Evolutionary conservation across 139 green algal genomes (phyloP), one percentile per base, ranked within the genome.

Genomic region (Zygnema cylindricum): DNA sequence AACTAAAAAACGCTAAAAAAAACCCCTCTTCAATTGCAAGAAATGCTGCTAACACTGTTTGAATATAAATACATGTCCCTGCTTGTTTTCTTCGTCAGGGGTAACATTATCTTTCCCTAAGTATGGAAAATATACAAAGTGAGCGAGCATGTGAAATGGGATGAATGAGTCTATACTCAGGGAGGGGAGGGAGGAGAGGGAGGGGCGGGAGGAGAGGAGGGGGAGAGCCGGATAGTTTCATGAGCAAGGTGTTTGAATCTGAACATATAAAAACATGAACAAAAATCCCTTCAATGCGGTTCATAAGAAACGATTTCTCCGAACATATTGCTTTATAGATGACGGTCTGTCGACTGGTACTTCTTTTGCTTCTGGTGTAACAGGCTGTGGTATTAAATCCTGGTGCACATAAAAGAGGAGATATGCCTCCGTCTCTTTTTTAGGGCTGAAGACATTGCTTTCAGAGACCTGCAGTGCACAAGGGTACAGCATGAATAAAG

Each of bases 351-450:
- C 49, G 16, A 25, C 16, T 16, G 7, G 7, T 16, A 63, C 49
- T 25, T 63, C 49, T 63, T 63, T 7, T 16, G 7, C 16, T 16
- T 63, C 49, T 63, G 49, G 49, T 16, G 49, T 63, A 63, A 25
- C 7, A 63, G 16, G 7, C 7, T 7, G 49, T 7, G 16, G 49
- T 63, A 16, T 16, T 7, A 79, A 40, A 3, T 79, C 71, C 71
- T 79, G 36, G 16, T 79, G 71, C 36, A 79, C 71, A 43, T 79
- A 79, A 41, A 79, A 41, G 36, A 79, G 71, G 11, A 79, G 36
- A 79, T 79, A 79, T n/a, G 71, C 71, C 16, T 79, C 71, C 16
- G 71, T 43, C 38, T 79, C 71, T 79, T 16, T 79, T 3, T 79
- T 41, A 3, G 7, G 7, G 7, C 36, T 79, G 71, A 79, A 43